Percentiles rank a stretch among this genome's conserved stretches.
These are phyloP conservation scores for Aspergillus pseudoglaucus DNA, from an alignment of 2,329 filamentous ascomycete genomes.

Conservation along the genomic window DNA sequence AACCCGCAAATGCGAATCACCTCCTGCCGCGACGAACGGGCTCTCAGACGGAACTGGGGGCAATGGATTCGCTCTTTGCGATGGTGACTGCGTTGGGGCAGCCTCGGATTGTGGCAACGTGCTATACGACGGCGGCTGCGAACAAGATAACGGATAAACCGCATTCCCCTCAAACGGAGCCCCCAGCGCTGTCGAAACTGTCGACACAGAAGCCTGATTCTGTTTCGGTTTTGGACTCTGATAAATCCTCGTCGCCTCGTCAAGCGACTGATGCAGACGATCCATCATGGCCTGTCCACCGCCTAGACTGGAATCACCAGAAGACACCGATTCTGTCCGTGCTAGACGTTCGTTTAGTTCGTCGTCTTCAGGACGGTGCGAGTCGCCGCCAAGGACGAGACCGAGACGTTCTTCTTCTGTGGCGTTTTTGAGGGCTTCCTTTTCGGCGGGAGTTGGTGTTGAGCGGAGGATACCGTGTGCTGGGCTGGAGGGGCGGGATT, in stretches of 20 bases:
- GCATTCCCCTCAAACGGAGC: conserved; percentile 17
- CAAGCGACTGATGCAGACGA: neutral
- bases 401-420: conserved; percentile 80
- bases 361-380: conserved; percentile 22
- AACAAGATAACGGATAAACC: neutral
- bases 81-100: conserved; percentile 16
- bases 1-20: conserved; percentile 3
- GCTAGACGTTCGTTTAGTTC: conserved; percentile 23
- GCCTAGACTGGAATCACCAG: conserved; percentile 10
- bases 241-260: neutral
- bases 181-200: conserved; percentile 15
- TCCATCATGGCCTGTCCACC: neutral
- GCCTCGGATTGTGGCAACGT: conserved; percentile 1
- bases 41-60: conserved; percentile 27
- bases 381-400: conserved; percentile 67
- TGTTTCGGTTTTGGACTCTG: neutral
- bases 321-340: conserved; percentile 13
- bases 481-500: conserved; percentile 9
- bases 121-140: neutral
- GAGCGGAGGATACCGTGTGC: neutral
- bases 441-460: conserved; percentile 14
- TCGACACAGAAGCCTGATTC: conserved; percentile 12
- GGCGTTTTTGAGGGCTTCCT: conserved; percentile 41
- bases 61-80: conserved; percentile 19
- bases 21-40: conserved; percentile 6